phyloP scores from a whole-genome alignment of 805 yeast species.

The Candida schatavii region DNA sequence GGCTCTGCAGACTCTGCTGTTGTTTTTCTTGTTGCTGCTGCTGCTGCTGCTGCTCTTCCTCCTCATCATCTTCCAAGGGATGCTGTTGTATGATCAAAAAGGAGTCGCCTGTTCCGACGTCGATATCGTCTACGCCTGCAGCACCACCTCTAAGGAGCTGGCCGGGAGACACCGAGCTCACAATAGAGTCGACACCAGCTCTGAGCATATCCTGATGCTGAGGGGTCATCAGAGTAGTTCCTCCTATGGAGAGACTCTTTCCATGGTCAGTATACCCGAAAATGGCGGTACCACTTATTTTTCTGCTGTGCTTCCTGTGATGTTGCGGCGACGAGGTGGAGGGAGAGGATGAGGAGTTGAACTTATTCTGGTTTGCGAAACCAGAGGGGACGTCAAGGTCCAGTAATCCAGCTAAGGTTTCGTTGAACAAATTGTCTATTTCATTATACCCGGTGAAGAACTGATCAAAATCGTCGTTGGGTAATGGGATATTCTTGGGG shows the following conservation, averaged over 20 bases:
- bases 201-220: too few relatives aligned
- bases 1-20: too few relatives aligned
- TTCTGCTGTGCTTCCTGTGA: slow-evolving; percentile 49
- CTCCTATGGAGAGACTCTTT: slow-evolving; percentile 60
- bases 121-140: too few relatives aligned
- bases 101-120: too few relatives aligned
- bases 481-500: slow-evolving; percentile 42
- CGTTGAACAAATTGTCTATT: slow-evolving; percentile 54
- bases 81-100: too few relatives aligned
- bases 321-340: slow-evolving; percentile 33
- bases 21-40: too few relatives aligned
- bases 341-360: slow-evolving; percentile 16
- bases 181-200: too few relatives aligned
- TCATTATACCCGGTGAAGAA: slow-evolving; percentile 45
- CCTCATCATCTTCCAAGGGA: slow-evolving; percentile 9
- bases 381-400: slow-evolving; percentile 64
- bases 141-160: slow-evolving; percentile 29
- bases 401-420: slow-evolving; percentile 52
- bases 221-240: slow-evolving; percentile 24
- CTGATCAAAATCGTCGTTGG: slow-evolving; percentile 53
- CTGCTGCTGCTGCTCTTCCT: too few relatives aligned
- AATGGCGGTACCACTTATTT: slow-evolving; percentile 75
- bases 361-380: slow-evolving; percentile 14
- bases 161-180: slow-evolving; percentile 33
- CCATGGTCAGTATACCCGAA: slow-evolving; percentile 70